Evolutionary conservation across 2,329 filamentous ascomycete species (phyloP).

Genomic region (Cladosporium sp.): DNA sequence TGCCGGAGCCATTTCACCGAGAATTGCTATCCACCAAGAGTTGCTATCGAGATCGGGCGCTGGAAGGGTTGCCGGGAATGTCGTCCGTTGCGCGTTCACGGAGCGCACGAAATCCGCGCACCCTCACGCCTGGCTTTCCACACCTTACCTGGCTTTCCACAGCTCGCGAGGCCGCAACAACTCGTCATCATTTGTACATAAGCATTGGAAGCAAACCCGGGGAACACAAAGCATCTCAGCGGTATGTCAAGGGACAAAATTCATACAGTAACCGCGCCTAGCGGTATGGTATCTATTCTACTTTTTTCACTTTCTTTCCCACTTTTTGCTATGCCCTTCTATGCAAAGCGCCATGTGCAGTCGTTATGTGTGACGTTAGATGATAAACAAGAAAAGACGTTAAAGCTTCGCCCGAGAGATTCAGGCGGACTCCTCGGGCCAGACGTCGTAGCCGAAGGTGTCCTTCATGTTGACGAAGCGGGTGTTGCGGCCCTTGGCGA

Average conservation of each 20-base stretch:
- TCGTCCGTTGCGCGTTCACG: too few relatives aligned
- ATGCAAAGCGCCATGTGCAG: slow-evolving; percentile 1
- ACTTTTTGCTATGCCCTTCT: background rate
- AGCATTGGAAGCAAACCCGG: background rate
- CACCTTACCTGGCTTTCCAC: too few relatives aligned
- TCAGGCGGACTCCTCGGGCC: slow-evolving; percentile 33
- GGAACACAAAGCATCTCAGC: background rate
- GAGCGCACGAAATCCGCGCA: too few relatives aligned
- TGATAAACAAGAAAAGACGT: background rate
- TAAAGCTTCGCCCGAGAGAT: slow-evolving; percentile 6
- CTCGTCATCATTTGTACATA: too few relatives aligned
- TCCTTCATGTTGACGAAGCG: slow-evolving; percentile 80
- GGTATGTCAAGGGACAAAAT: background rate
- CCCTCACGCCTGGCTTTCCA: too few relatives aligned
- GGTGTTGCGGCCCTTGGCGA: slow-evolving; percentile 59
- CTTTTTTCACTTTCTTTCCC: background rate
- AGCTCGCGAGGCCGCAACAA: too few relatives aligned
- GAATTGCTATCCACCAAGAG: too few relatives aligned
- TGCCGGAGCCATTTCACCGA: too few relatives aligned
- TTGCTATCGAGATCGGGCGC: too few relatives aligned
- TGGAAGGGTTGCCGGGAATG: too few relatives aligned
- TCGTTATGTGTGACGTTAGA: background rate
- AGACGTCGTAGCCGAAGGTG: slow-evolving; percentile 66
- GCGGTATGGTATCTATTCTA: slow-evolving; percentile 4
- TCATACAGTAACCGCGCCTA: background rate